Base-by-base conservation (phyloP, 1,139 yeast genomes). In the Yamadazyma atlantica region DNA sequence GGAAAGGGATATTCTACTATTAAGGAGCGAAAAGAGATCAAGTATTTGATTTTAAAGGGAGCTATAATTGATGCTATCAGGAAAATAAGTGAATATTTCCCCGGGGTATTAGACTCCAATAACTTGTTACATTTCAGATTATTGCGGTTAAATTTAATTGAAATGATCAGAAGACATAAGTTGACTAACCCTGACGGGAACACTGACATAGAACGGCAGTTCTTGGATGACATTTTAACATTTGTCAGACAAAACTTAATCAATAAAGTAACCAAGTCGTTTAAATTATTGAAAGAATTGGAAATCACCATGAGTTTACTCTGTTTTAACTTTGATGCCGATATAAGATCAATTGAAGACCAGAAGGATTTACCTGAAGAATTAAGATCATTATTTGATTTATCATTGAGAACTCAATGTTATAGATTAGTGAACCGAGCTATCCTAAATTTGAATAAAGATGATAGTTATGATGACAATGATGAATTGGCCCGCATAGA, bases 251-350 rank as follows among this genome's bases (percentile, higher is more conserved):
- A 73, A 26, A 79, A 80, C 50, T 58, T 84, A 47, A 73, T 85
- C 3, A 69, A 70, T 42, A 73, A 80, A 57, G 82, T 85, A 16
- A 57, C 77, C 32, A 66, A 65, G 61, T 59, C 82, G 57, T 55
- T 62, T 54, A 57, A 64, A 54, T 44, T 81, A 62, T 53, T 82
- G 58, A 75, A 77, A 43, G 87, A 83, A 46, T 62, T 84, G 44
- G 90, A 84, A 51, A 62, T 80, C 25, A 78, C 87, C 8, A 82
- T 84, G 87, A 81, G 88, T 38, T 64, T 80, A 36, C 62, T 84
- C 23, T 80, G 85, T 48, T 79, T 80, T 47, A 64, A 58, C 36
- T 69, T 70, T 46, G 75, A 69, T 42, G 63, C 72, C n/a, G 39
- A 46, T 3, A 41, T 57, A 4, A 56, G 55, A 19, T 54, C 62